These are phyloP conservation scores for Paragyromitra xinjiangensis DNA, from an alignment of 495 filamentous ascomycete species.

Conservation along the genomic window DNA sequence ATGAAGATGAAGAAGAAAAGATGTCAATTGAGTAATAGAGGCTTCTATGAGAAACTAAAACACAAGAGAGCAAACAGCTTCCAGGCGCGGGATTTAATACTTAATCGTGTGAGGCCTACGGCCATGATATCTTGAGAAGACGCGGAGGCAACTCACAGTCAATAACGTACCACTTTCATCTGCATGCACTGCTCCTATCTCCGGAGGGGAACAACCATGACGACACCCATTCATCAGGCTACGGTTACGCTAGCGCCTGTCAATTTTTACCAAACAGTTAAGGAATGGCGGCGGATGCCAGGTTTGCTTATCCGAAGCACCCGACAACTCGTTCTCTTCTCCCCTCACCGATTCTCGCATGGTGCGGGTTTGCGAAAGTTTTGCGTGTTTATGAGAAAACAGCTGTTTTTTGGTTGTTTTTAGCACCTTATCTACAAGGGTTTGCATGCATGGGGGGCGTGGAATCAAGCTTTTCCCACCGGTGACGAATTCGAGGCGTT, in stretches of 20 bases:
- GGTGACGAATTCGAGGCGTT: slow-evolving; percentile 8
- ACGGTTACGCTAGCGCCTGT: slow-evolving; percentile 16
- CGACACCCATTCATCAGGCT: slow-evolving; percentile 40
- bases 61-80: not conserved
- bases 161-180: slow-evolving; percentile 43
- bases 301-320: slow-evolving; percentile 22
- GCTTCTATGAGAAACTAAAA: slow-evolving; percentile 10
- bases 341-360: not conserved
- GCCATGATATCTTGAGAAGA: not conserved
- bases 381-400: not conserved
- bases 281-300: not conserved
- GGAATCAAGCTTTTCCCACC: slow-evolving; percentile 16
- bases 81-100: slow-evolving; percentile 8
- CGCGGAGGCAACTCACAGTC: slow-evolving; percentile 7
- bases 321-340: slow-evolving; percentile 12
- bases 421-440: slow-evolving; percentile 3
- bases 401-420: slow-evolving; percentile 12
- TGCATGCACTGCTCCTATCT: not conserved
- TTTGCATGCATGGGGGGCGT: not conserved
- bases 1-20: slow-evolving; percentile 6
- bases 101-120: not conserved
- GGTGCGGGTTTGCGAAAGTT: not conserved
- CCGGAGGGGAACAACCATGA: slow-evolving; percentile 30
- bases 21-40: slow-evolving; percentile 6
- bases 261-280: slow-evolving; percentile 26